phyloP scores from a whole-genome alignment of 805 yeast genomes.

The Metschnikowia cubensis region DNA sequence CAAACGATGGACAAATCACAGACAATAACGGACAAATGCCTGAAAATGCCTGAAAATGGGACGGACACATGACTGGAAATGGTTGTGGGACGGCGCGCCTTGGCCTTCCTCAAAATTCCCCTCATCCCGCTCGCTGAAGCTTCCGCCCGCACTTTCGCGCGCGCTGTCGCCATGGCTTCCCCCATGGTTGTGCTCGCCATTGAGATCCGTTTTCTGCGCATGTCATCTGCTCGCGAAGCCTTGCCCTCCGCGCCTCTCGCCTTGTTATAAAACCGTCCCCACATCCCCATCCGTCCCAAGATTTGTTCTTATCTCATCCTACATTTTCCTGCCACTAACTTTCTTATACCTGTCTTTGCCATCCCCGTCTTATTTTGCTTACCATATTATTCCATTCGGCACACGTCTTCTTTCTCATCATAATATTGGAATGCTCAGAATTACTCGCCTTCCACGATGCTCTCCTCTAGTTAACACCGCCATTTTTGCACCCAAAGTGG shows the following conservation, averaged over 20 bases:
- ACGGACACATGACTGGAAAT: no score
- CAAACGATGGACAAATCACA: no score
- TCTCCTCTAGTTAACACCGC: constrained; percentile 2
- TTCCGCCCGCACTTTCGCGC: neutral
- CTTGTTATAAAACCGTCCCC: neutral
- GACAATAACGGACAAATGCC: no score
- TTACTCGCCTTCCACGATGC: constrained; percentile 1
- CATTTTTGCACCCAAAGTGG: neutral
- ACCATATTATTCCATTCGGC: no score
- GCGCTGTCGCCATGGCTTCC: constrained; percentile 6
- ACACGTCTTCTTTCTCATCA: neutral
- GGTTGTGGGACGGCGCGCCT: neutral
- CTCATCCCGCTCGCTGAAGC: no score
- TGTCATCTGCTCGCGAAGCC: constrained; percentile 11
- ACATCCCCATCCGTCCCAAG: neutral
- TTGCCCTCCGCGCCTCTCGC: constrained; percentile 4
- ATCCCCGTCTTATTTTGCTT: no score
- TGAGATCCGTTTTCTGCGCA: constrained; percentile 8
- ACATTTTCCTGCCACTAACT: neutral
- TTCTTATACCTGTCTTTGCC: no score
- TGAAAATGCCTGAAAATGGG: no score
- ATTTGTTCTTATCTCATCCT: neutral
- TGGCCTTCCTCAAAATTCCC: neutral
- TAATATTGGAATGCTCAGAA: constrained; percentile 4
- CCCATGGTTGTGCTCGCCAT: constrained; percentile 10